phyloP scores from a whole-genome alignment of 192 early-diverging fungal species.

The Coemansia sp. region DNA sequence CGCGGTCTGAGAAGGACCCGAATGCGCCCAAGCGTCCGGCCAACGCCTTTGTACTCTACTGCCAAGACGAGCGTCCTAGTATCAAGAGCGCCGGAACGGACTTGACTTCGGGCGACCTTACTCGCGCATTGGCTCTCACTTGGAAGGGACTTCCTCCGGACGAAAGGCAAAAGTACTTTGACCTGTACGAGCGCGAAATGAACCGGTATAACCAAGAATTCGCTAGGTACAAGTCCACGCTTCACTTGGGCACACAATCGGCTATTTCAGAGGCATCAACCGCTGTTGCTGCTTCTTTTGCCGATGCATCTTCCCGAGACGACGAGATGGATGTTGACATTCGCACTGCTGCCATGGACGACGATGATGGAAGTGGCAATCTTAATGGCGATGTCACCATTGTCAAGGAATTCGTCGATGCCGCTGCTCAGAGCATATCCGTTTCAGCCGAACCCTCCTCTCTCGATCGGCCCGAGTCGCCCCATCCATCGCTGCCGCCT shows the following conservation, averaged over 20 bases:
- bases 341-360: constrained; percentile 4
- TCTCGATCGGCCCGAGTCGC: constrained; percentile 9
- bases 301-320: constrained; percentile 13
- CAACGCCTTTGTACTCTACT: constrained; percentile 58
- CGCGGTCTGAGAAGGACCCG: constrained; percentile 51
- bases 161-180: constrained; percentile 52
- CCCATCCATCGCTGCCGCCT: constrained; percentile 12
- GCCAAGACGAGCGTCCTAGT: constrained; percentile 52
- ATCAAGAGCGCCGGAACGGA: constrained; percentile 45
- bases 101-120: constrained; percentile 51
- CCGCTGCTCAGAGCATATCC: neutral
- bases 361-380: constrained; percentile 15
- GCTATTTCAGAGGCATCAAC: constrained; percentile 18
- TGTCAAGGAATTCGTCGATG: neutral
- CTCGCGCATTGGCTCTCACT: constrained; percentile 51
- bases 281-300: constrained; percentile 10
- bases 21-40: constrained; percentile 55
- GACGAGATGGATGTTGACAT: constrained; percentile 27
- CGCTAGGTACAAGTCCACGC: constrained; percentile 37
- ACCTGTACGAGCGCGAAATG: constrained; percentile 55
- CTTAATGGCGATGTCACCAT: neutral
- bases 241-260: constrained; percentile 1
- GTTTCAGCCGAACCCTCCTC: neutral
- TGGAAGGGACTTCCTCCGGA: constrained; percentile 49
- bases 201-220: constrained; percentile 53